Conservation (phyloP, 805 yeast genomes). For the Maudiozyma saulgeensis region DNA sequence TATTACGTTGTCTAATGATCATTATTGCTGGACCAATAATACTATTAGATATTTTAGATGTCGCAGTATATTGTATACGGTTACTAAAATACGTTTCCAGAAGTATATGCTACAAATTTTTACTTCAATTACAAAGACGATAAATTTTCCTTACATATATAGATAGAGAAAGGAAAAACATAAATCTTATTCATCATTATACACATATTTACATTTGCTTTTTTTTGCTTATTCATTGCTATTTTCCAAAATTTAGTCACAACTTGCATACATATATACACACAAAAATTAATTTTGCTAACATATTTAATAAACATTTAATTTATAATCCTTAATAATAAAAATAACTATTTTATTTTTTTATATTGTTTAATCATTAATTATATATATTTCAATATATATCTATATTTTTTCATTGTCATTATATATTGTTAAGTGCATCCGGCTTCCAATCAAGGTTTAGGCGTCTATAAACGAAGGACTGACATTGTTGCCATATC, state of each 20-base stretch:
- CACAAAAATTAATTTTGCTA: neutral
- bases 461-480: slow-evolving; percentile 41
- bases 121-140: neutral
- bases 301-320: too few relatives aligned
- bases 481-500: slow-evolving; percentile 55
- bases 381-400: neutral
- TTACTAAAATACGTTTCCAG: neutral
- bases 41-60: neutral
- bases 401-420: neutral
- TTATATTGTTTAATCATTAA: neutral
- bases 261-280: neutral
- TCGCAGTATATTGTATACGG: neutral
- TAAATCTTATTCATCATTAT: too few relatives aligned
- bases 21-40: neutral
- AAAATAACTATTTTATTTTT: neutral
- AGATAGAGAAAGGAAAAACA: too few relatives aligned
- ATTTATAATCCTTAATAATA: too few relatives aligned
- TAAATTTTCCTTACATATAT: neutral
- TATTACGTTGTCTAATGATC: neutral
- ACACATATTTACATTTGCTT: too few relatives aligned
- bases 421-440: slow-evolving; percentile 2
- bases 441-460: slow-evolving; percentile 51
- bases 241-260: too few relatives aligned
- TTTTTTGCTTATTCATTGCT: too few relatives aligned
- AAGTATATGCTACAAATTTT: neutral